Evolutionary conservation across 2,329 filamentous ascomycete species (phyloP).

Genomic region (Pyricularia pennisetigena): DNA sequence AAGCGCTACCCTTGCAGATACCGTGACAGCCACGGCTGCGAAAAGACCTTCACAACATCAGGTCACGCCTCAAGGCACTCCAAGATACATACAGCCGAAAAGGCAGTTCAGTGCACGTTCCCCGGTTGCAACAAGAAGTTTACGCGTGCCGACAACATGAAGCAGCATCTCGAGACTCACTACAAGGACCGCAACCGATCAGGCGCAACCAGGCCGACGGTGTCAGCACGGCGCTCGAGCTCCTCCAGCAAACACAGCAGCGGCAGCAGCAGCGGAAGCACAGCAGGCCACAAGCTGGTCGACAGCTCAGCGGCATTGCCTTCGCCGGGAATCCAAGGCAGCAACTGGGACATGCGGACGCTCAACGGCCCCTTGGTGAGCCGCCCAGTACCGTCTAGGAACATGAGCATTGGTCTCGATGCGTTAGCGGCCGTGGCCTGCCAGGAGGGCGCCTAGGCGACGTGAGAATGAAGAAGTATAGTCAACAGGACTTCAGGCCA

Average conservation of each 20-base stretch:
- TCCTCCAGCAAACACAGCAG: conserved; percentile 18
- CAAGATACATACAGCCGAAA: conserved; percentile 76
- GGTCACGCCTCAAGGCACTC: conserved; percentile 78
- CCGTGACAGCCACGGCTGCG: conserved; percentile 60
- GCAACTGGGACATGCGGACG: conserved; percentile 37
- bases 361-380: conserved; percentile 33
- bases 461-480: neutral
- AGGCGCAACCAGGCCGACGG: conserved; percentile 19
- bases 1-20: conserved; percentile 70
- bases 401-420: conserved; percentile 43
- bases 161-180: conserved; percentile 73
- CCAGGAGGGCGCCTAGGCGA: conserved; percentile 27
- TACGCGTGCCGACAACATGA: conserved; percentile 79
- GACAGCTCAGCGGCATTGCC: conserved; percentile 19
- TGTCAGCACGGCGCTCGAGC: conserved; percentile 13
- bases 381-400: conserved; percentile 30
- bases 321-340: conserved; percentile 21
- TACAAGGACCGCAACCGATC: conserved; percentile 50
- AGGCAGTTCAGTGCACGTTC: conserved; percentile 60
- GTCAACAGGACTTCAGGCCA: neutral
- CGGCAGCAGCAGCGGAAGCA: conserved; percentile 8
- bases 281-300: conserved; percentile 10
- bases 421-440: conserved; percentile 44
- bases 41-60: conserved; percentile 75
- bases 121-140: conserved; percentile 70